phyloP scores from a whole-genome alignment of 2,329 filamentous ascomycete species.

The Colletotrichum sp. region DNA sequence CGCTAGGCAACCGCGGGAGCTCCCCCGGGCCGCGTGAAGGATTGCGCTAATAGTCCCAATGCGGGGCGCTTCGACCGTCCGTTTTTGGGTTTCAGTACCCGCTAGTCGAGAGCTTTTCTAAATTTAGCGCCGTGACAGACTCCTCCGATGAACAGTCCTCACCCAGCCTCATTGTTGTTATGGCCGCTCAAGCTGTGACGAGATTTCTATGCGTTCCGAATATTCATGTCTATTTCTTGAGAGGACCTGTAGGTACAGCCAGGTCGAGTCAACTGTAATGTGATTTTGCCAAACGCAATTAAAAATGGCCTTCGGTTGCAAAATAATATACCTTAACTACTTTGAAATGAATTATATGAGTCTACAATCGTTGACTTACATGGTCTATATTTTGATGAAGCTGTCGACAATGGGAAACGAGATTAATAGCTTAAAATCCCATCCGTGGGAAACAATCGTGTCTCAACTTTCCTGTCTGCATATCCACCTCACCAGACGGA shows the following conservation, averaged over 20 bases:
- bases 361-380: neutral
- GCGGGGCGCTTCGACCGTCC: neutral
- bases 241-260: neutral
- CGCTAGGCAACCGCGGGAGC: neutral
- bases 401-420: no score
- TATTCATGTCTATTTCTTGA: neutral
- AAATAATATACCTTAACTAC: rapidly evolving
- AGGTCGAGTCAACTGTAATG: neutral
- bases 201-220: neutral
- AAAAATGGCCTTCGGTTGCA: neutral
- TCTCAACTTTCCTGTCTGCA: neutral
- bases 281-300: neutral
- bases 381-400: no score
- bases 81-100: neutral
- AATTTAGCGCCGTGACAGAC: neutral
- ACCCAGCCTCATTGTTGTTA: rapidly evolving
- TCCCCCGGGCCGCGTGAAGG: neutral
- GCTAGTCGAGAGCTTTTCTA: neutral
- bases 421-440: neutral
- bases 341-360: neutral
- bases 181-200: neutral
- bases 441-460: neutral
- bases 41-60: neutral
- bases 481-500: neutral
- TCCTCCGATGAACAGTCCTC: rapidly evolving